These are phyloP conservation scores for Tulasnella sp. DNA, from an alignment of 768 basidiomycete species.

Conservation along the genomic window DNA sequence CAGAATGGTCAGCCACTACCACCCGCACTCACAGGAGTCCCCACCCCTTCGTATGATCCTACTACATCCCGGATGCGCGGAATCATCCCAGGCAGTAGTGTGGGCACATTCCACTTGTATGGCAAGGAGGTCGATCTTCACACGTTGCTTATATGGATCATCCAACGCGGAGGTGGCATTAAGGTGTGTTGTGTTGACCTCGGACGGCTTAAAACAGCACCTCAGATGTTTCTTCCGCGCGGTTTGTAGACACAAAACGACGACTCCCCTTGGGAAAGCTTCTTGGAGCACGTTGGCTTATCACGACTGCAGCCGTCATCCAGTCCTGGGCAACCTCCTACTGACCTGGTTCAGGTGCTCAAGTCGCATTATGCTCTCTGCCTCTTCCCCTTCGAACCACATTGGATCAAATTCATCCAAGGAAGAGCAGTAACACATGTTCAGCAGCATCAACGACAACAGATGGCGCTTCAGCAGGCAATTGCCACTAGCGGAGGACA, in stretches of 20 bases:
- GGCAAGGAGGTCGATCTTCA: slow-evolving; percentile 71
- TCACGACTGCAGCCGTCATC: slow-evolving; percentile 39
- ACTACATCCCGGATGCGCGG: slow-evolving; percentile 51
- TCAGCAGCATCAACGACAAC: slow-evolving; percentile 29
- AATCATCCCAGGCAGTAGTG: slow-evolving; percentile 51
- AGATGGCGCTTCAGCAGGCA: slow-evolving; percentile 22
- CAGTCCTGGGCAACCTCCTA: slow-evolving; percentile 1
- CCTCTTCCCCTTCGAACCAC: slow-evolving; percentile 53
- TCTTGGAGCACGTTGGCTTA: slow-evolving; percentile 49
- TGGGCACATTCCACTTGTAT: slow-evolving; percentile 55
- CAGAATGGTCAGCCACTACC: slow-evolving; percentile 57
- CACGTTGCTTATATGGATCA: slow-evolving; percentile 56
- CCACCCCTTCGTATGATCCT: slow-evolving; percentile 51
- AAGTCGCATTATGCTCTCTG: slow-evolving; percentile 49
- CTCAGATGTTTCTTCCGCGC: background rate
- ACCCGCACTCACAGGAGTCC: slow-evolving; percentile 56
- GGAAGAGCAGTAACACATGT: slow-evolving; percentile 37
- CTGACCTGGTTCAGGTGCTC: slow-evolving; percentile 29
- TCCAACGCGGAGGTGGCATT: slow-evolving; percentile 47
- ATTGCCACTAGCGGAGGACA: slow-evolving; percentile 5
- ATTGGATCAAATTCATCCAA: slow-evolving; percentile 26
- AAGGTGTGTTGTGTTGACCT: slow-evolving; percentile 36
- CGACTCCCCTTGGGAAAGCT: slow-evolving; percentile 46
- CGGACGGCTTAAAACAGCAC: background rate
- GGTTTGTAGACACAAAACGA: slow-evolving; percentile 23